Evolutionary conservation across 495 filamentous ascomycete genomes (phyloP).

Genomic region (Aspergillus ellipticus): DNA sequence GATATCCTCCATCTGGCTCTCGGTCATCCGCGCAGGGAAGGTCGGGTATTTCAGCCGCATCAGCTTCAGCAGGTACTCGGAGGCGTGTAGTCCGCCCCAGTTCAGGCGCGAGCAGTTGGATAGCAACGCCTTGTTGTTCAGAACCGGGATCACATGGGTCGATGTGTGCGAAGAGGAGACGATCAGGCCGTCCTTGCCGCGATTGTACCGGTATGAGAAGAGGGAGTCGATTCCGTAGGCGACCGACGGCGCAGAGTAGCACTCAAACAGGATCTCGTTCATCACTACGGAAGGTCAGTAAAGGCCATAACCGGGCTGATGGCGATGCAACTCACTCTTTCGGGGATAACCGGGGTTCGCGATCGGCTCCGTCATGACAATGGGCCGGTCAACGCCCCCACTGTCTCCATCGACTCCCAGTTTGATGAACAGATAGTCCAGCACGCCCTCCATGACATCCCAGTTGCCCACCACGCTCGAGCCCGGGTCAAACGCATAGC

Average conservation of each 20-base stretch:
- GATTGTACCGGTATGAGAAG: slow-evolving; percentile 90
- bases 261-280: slow-evolving; percentile 95
- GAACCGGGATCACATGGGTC: slow-evolving; percentile 92
- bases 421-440: slow-evolving; percentile 92
- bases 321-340: slow-evolving; percentile 61
- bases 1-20: slow-evolving; percentile 80
- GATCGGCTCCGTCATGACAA: slow-evolving; percentile 95
- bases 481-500: slow-evolving; percentile 86
- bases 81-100: slow-evolving; percentile 86
- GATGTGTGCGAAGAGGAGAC: slow-evolving; percentile 88
- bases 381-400: slow-evolving; percentile 73
- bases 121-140: slow-evolving; percentile 77
- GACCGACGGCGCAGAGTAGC: slow-evolving; percentile 81
- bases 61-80: slow-evolving; percentile 86
- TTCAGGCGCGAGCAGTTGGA: slow-evolving; percentile 83
- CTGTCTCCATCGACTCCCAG: slow-evolving; percentile 73
- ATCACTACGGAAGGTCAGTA: slow-evolving; percentile 59
- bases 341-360: slow-evolving; percentile 83
- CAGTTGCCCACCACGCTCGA: slow-evolving; percentile 92
- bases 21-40: slow-evolving; percentile 79
- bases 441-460: slow-evolving; percentile 89
- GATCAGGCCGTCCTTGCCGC: slow-evolving; percentile 82
- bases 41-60: slow-evolving; percentile 89
- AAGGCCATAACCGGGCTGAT: not conserved
- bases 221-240: slow-evolving; percentile 94